Evolutionary conservation across 345 rosid genomes (phyloP).

Genomic region (Abelmoschus esculentus): DNA sequence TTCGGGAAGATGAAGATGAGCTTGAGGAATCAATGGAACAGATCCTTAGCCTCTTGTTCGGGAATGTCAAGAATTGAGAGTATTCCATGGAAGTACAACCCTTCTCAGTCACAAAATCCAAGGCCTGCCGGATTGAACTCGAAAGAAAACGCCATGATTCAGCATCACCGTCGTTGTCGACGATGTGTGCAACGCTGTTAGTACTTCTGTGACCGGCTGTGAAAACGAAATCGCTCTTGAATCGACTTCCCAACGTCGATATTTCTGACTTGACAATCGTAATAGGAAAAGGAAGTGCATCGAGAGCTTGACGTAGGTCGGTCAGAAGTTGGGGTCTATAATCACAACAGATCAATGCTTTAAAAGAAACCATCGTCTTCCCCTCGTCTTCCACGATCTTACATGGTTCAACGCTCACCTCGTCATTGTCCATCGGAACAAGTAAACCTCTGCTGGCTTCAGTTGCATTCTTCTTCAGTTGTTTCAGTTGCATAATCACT

Average conservation of each 20-base stretch:
- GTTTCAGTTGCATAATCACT: conserved; percentile 44
- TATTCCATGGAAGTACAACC: conserved; percentile 28
- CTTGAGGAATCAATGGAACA: conserved; percentile 34
- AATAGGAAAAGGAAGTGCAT: conserved; percentile 26
- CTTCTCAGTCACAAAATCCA: conserved; percentile 38
- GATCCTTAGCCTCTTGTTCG: conserved; percentile 39
- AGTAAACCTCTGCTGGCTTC: conserved; percentile 41
- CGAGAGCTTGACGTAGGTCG: conserved; percentile 41
- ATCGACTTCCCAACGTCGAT: conserved; percentile 41
- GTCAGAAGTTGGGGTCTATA: conserved; percentile 42
- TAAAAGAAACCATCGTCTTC: conserved; percentile 15
- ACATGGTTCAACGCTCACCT: conserved; percentile 40
- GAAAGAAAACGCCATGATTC: conserved; percentile 17
- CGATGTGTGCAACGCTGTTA: no score
- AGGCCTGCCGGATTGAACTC: conserved; percentile 24
- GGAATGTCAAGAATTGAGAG: conserved; percentile 28
- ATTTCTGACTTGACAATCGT: conserved; percentile 35
- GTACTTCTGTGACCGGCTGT: conserved; percentile 9
- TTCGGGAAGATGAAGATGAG: conserved; percentile 30
- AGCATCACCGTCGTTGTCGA: neutral
- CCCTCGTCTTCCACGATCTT: conserved; percentile 10
- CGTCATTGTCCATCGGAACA: conserved; percentile 45
- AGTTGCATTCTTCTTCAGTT: conserved; percentile 35
- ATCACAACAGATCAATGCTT: conserved; percentile 50
- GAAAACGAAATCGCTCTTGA: conserved; percentile 38